These are phyloP conservation scores for Agroathelia rolfsii DNA, from an alignment of 1,284 basidiomycete genomes.

Conservation along the genomic window DNA sequence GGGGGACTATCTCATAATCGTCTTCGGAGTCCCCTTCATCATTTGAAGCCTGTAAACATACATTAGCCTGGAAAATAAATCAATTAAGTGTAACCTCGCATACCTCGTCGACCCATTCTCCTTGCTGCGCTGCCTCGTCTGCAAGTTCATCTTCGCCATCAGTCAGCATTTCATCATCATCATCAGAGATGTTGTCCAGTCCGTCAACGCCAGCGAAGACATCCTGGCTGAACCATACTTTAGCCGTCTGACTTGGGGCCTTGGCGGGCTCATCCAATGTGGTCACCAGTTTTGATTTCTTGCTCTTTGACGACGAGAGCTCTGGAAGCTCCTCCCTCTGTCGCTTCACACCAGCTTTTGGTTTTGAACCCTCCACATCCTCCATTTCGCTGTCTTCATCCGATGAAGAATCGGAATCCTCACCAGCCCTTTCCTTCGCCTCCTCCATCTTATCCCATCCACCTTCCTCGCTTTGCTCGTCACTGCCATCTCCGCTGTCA, in stretches of 20 bases:
- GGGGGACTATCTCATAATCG: constrained; percentile 71
- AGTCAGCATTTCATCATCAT: constrained; percentile 25
- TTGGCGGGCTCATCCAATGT: constrained; percentile 27
- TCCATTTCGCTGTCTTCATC: constrained; percentile 37
- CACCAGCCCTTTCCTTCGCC: constrained; percentile 48
- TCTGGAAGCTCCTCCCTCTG: constrained; percentile 25
- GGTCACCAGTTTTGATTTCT: constrained; percentile 30
- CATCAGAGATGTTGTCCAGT: constrained; percentile 34
- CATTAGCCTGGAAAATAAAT: no score
- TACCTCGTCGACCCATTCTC: constrained; percentile 28
- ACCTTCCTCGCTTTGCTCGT: constrained; percentile 38
- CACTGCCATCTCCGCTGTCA: constrained; percentile 33
- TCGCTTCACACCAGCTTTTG: constrained; percentile 31
- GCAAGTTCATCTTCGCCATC: constrained; percentile 29
- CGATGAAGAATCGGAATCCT: constrained; percentile 43
- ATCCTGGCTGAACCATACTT: constrained; percentile 93
- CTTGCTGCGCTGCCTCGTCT: no score
- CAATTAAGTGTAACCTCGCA: no score
- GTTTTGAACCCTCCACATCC: constrained; percentile 34
- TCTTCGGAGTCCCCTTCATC: constrained; percentile 27
- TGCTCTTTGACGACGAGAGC: constrained; percentile 25
- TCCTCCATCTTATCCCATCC: constrained; percentile 71
- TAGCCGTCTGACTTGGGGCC: constrained; percentile 36
- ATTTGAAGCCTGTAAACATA: constrained; percentile 14
- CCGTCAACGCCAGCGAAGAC: constrained; percentile 76